Base-by-base conservation (phyloP, 768 basidiomycete genomes). In the Leccinellum luteum region DNA sequence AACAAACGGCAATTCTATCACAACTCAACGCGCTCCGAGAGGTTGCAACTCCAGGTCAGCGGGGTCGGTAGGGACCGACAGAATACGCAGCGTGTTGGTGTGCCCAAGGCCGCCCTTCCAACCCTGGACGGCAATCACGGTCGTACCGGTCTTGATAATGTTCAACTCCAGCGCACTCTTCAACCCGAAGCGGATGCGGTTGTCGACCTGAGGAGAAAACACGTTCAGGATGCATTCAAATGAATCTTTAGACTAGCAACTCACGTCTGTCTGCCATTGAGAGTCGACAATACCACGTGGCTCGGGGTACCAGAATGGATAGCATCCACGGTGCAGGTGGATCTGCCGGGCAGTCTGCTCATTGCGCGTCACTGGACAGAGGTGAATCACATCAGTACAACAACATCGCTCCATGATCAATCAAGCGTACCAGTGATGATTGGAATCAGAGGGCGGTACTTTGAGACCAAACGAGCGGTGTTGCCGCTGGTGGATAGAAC, bases 51-150 rank as follows among this genome's bases (percentile, higher is more conserved):
- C 85, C 52, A 94, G 75, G 70, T 94, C 92, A 51, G 87, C 89
- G 32, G 74, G 60, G 66, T 93, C 90, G 23, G 89, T 92, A 17
- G 92, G 92, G 47, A 94, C 92, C 41, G 84, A 85, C 64, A 94
- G 74, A 60, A 94, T 82, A 51, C 92, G 87, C 56, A 94, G 78
- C 13, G 92, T 94, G 80, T 95, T 94, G 63, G 93, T 95, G 76
- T 97, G 94, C 31, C 94, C 95, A 47, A 97, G 84, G 57, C 97
- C 97, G 45, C 94, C 92, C 78, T 94, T 96, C 96, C 96, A 99
- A n/a, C 97, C 97, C 75, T 98, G 97, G 5, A 99, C 90, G 50
- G 96, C 96, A 61, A 98, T 80, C 68, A 99, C 83, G 25, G 94
- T 92, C 53, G 86, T 86, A 54, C 93, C 92, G 35, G 92, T 85